Evolutionary conservation across 495 filamentous ascomycete species (phyloP).

Genomic region (Aspergillus sparsus): DNA sequence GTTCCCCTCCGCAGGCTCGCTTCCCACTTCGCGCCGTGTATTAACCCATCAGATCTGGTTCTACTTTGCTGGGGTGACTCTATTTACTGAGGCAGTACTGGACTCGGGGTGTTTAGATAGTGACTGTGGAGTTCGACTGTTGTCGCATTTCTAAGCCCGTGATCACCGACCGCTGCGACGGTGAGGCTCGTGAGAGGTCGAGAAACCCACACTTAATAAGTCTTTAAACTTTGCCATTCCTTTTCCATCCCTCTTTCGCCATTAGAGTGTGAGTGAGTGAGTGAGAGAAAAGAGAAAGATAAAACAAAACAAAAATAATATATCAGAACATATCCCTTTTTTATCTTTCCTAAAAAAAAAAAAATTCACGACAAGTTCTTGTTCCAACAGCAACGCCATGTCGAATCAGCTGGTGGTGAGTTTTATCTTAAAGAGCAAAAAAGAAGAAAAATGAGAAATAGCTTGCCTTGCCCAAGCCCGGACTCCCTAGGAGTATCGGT

Average conservation of each 20-base stretch:
- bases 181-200: slow-evolving; percentile 20
- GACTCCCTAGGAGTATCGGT: slow-evolving; percentile 1
- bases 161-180: slow-evolving; percentile 27
- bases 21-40: neutral
- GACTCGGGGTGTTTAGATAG: slow-evolving; percentile 19
- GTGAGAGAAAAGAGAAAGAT: neutral
- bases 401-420: slow-evolving; percentile 68
- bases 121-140: slow-evolving; percentile 18
- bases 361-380: slow-evolving; percentile 15
- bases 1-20: neutral
- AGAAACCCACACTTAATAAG: slow-evolving; percentile 16
- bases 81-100: slow-evolving; percentile 19
- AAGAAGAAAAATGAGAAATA: neutral
- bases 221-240: slow-evolving; percentile 2
- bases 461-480: slow-evolving; percentile 20
- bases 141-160: slow-evolving; percentile 25
- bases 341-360: slow-evolving; percentile 11
- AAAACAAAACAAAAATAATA: slow-evolving; percentile 13
- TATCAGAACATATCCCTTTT: slow-evolving; percentile 6
- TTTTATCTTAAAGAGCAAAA: slow-evolving; percentile 32
- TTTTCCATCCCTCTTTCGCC: slow-evolving; percentile 7
- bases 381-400: slow-evolving; percentile 42
- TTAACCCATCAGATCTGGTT: neutral
- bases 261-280: slow-evolving; percentile 15
- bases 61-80: slow-evolving; percentile 8